phyloP scores from a whole-genome alignment of 306 rosid species.

The Dryas drummondii region DNA sequence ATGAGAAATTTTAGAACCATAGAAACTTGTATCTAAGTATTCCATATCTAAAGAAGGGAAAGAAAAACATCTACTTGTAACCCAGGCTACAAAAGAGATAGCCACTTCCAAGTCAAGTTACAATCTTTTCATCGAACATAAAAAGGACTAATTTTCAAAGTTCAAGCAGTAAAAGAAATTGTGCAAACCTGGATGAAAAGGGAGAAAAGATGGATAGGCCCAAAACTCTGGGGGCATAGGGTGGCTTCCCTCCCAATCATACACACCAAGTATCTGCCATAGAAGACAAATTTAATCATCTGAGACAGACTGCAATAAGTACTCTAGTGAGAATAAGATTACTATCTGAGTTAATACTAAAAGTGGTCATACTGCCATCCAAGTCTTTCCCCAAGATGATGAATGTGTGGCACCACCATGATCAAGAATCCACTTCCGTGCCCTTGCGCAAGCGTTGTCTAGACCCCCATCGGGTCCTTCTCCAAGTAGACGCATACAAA shows the following conservation, averaged over 20 bases:
- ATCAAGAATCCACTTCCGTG: constrained; percentile 66
- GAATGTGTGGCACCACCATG: constrained; percentile 55
- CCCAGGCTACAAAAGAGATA: too few relatives aligned
- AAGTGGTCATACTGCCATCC: constrained; percentile 53
- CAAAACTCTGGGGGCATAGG: constrained; percentile 83
- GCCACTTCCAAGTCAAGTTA: background rate
- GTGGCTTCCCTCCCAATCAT: constrained; percentile 63
- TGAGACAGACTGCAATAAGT: background rate
- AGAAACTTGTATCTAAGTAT: background rate
- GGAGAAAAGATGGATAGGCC: constrained; percentile 62
- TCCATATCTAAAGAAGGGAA: too few relatives aligned
- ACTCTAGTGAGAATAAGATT: background rate
- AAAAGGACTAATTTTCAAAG: background rate
- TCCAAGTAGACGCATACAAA: constrained; percentile 66
- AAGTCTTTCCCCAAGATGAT: constrained; percentile 83
- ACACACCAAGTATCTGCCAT: constrained; percentile 55
- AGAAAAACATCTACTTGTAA: too few relatives aligned
- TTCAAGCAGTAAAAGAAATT: background rate
- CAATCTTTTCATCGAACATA: background rate
- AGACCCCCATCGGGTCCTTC: constrained; percentile 62
- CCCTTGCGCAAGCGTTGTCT: constrained; percentile 58
- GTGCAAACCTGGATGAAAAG: constrained; percentile 56
- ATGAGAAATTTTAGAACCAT: background rate
- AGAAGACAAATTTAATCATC: background rate
- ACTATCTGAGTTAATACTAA: background rate